phyloP scores from a whole-genome alignment of 2,329 filamentous ascomycete species.

The Paecilomyces fulvus region DNA sequence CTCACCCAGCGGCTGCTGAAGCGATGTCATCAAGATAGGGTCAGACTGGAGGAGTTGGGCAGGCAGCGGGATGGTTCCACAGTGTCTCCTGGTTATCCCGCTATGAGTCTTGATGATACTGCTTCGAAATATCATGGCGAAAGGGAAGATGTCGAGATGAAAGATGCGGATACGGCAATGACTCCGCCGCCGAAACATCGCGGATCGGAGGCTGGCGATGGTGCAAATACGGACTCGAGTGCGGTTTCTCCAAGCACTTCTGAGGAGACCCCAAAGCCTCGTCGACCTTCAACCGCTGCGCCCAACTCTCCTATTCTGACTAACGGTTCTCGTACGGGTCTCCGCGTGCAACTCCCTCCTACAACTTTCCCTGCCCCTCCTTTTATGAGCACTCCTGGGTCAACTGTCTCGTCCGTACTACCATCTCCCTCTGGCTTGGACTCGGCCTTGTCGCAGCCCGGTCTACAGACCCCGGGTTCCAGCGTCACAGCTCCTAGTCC shows the following conservation, averaged over 20 bases:
- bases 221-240: background rate
- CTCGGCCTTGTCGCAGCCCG: slow-evolving; percentile 13
- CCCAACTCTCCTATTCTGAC: slow-evolving; percentile 25
- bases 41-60: slow-evolving; percentile 23
- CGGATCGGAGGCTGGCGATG: slow-evolving; percentile 2
- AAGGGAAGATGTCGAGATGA: slow-evolving; percentile 39
- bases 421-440: slow-evolving; percentile 22
- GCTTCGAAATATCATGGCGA: slow-evolving; percentile 7
- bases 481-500: slow-evolving; percentile 36
- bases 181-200: slow-evolving; percentile 12
- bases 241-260: background rate
- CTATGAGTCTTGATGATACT: background rate
- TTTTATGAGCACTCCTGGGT: slow-evolving; percentile 18
- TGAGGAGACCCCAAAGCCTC: slow-evolving; percentile 9
- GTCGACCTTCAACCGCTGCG: slow-evolving; percentile 30
- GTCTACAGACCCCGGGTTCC: slow-evolving; percentile 16
- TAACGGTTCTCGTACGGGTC: slow-evolving; percentile 12
- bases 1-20: slow-evolving; percentile 35
- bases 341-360: slow-evolving; percentile 22
- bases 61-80: slow-evolving; percentile 13
- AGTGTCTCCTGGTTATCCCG: slow-evolving; percentile 2
- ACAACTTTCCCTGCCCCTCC: slow-evolving; percentile 13
- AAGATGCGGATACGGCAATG: slow-evolving; percentile 27
- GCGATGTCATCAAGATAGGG: slow-evolving; percentile 33
- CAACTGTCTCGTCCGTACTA: slow-evolving; percentile 20